Percentiles rank a stretch among this genome's conserved stretches.
These are phyloP conservation scores for Fusarium irregulare DNA, from an alignment of 2,329 filamentous ascomycete genomes.

Conservation along the genomic window DNA sequence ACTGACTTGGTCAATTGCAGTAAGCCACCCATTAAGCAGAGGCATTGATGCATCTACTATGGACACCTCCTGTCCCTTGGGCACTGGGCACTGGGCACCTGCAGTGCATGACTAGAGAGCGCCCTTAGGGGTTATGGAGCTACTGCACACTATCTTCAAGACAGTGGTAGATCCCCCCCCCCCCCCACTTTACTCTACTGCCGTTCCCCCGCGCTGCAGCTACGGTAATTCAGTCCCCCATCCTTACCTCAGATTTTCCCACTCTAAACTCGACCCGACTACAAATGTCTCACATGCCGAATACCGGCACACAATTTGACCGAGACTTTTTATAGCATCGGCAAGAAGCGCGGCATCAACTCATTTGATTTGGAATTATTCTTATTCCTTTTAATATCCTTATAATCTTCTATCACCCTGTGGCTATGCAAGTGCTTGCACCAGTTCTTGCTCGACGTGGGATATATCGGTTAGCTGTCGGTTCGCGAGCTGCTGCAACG, in stretches of 20 bases:
- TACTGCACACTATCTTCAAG: conserved; percentile 14
- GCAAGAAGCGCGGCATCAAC: neutral
- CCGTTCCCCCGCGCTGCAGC: conserved; percentile 23
- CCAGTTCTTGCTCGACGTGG: conserved; percentile 28
- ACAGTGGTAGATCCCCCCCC: conserved; percentile 18
- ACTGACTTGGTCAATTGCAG: neutral
- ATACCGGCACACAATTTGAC: conserved; percentile 16
- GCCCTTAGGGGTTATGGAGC: neutral
- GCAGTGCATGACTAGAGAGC: neutral
- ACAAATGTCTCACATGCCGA: conserved; percentile 28
- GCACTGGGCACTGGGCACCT: neutral
- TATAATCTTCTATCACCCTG: neutral
- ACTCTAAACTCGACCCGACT: conserved; percentile 11
- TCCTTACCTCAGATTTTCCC: neutral
- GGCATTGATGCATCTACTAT: neutral
- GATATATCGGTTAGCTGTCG: conserved; percentile 29
- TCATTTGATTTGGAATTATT: neutral
- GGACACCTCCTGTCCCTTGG: neutral
- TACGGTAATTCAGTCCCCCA: neutral
- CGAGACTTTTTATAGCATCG: conserved; percentile 2
- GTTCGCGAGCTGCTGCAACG: conserved; percentile 21
- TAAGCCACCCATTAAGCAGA: neutral
- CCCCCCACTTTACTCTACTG: conserved; percentile 24
- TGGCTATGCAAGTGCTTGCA: conserved; percentile 31
- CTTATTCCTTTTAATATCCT: neutral